Conservation (phyloP, 108 stramenopile genomes). For the Conticribra guillardii region DNA sequence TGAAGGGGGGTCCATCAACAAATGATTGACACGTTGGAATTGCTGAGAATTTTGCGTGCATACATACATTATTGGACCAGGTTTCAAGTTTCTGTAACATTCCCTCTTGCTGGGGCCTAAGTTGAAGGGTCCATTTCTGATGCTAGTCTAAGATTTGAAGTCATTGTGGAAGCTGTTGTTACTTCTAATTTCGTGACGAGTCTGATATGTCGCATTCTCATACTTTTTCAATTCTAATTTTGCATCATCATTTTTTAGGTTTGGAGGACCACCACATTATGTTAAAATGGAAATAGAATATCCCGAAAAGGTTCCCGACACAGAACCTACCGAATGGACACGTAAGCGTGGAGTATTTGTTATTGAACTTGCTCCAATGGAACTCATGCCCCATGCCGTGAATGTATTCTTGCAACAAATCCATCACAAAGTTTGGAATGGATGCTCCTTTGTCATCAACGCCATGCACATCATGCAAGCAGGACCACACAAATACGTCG, state of each 20-base stretch:
- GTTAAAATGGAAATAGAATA: conserved; percentile 69
- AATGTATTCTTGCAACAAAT: conserved; percentile 88
- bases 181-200: no score
- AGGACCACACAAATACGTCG: conserved; percentile 51
- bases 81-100: no score
- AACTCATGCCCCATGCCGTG: conserved; percentile 81
- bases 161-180: no score
- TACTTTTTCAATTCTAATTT: background rate
- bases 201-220: no score
- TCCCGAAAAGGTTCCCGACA: conserved; percentile 8
- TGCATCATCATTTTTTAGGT: conserved; percentile 41
- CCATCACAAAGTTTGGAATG: conserved; percentile 71
- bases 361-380: conserved; percentile 73
- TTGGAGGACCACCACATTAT: conserved; percentile 74
- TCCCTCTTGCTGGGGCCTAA: no score
- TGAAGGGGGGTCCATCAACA: no score
- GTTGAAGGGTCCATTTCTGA: no score
- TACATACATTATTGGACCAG: no score
- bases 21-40: no score
- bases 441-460: conserved; percentile 72
- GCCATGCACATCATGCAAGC: conserved; percentile 83
- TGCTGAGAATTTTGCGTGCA: no score
- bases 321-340: conserved; percentile 22
- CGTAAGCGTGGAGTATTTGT: conserved; percentile 45
- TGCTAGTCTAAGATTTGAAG: no score